Evolutionary conservation across 2,329 filamentous ascomycete genomes (phyloP).

Genomic region (Elsinoe ampelina): DNA sequence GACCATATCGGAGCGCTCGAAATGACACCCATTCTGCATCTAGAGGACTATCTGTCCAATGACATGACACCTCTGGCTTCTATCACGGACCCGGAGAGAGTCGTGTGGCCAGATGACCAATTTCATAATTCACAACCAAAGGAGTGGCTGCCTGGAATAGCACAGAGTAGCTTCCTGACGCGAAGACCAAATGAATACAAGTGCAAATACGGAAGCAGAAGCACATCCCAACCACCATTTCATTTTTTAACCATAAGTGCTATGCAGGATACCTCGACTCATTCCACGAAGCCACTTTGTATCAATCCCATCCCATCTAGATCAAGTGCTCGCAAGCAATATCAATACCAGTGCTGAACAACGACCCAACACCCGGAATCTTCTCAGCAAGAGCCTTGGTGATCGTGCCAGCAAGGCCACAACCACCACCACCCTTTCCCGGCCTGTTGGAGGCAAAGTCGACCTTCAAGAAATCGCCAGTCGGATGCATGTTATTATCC

Average conservation of each 20-base stretch:
- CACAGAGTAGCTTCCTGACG: no score
- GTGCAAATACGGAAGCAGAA: no score
- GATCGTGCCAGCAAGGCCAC: neutral
- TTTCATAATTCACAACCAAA: no score
- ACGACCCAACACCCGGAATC: neutral
- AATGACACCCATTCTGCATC: neutral
- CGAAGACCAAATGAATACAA: no score
- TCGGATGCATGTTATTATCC: neutral
- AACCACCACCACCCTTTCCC: neutral
- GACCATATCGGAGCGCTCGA: neutral
- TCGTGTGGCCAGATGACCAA: no score
- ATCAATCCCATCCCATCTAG: neutral
- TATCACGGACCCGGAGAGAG: no score
- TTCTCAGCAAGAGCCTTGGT: neutral
- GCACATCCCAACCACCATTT: no score
- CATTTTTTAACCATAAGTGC: no score
- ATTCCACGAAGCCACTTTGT: no score
- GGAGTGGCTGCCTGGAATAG: no score
- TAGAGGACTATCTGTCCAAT: neutral
- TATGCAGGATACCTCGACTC: no score
- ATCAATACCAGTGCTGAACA: neutral
- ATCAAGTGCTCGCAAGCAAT: neutral
- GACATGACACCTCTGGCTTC: no score
- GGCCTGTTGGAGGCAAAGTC: neutral
- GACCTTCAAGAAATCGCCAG: neutral